Percentiles rank a stretch among this genome's conserved stretches.
These are phyloP conservation scores for Pichia exigua DNA, from an alignment of 805 yeast species.

Conservation along the genomic window DNA sequence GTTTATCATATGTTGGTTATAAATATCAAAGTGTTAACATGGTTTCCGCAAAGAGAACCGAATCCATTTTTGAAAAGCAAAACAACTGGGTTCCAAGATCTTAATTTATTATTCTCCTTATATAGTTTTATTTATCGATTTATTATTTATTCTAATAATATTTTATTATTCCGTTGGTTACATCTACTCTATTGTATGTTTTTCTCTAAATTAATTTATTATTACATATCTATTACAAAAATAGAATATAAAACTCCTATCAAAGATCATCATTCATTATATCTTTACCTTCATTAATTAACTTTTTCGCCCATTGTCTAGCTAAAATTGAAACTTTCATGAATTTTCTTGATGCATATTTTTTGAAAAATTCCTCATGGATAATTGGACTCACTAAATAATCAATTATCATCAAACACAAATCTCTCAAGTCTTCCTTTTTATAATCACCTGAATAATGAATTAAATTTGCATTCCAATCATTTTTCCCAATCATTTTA, in stretches of 20 bases:
- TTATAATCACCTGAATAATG: slow-evolving; percentile 90
- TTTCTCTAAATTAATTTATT: neutral
- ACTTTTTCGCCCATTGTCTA: slow-evolving; percentile 74
- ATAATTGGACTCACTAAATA: slow-evolving; percentile 73
- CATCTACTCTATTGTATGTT: no score
- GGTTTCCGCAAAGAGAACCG: slow-evolving; percentile 26
- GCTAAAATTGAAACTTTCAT: slow-evolving; percentile 79
- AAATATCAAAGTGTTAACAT: slow-evolving; percentile 23
- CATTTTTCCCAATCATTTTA: slow-evolving; percentile 53
- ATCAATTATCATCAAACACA: slow-evolving; percentile 66
- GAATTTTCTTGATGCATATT: slow-evolving; percentile 82
- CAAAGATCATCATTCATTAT: slow-evolving; percentile 29
- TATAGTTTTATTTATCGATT: neutral
- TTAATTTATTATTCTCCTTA: slow-evolving; percentile 1
- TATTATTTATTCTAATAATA: neutral
- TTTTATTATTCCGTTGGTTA: neutral
- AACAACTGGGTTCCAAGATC: slow-evolving; percentile 25
- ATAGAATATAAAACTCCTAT: neutral
- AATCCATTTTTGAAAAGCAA: slow-evolving; percentile 19
- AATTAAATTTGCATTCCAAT: slow-evolving; percentile 81
- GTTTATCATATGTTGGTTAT: slow-evolving; percentile 26
- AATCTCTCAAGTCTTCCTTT: slow-evolving; percentile 62
- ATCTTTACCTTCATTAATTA: slow-evolving; percentile 38
- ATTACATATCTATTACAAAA: neutral
- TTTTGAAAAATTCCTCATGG: slow-evolving; percentile 89